Percentiles rank a stretch among this genome's conserved stretches.
These are phyloP conservation scores for Magnusiomyces tetraspermus DNA, from an alignment of 1,139 yeast genomes.

Conservation along the genomic window DNA sequence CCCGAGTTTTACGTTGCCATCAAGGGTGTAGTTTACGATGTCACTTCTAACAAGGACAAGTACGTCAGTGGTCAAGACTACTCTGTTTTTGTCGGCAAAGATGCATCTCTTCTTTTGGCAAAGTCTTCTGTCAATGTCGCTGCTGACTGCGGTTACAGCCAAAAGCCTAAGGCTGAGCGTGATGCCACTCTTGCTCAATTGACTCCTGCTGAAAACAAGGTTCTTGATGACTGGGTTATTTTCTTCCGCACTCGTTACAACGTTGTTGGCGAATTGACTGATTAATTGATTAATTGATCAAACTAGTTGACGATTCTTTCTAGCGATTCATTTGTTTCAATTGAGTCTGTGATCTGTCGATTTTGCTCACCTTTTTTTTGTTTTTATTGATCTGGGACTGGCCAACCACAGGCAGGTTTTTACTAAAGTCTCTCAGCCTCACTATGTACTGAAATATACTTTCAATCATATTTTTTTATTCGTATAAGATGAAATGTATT, in stretches of 20 bases:
- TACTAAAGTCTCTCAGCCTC: too few species aligned
- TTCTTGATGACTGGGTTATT: constrained; percentile 78
- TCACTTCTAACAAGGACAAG: constrained; percentile 49
- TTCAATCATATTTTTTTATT: too few species aligned
- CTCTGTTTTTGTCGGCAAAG: constrained; percentile 64
- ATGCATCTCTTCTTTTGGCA: constrained; percentile 65
- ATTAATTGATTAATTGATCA: too few species aligned
- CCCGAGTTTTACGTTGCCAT: constrained; percentile 58
- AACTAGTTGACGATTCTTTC: too few species aligned
- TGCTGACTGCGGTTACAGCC: constrained; percentile 44
- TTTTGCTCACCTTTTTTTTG: too few species aligned
- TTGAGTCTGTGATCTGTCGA: too few species aligned
- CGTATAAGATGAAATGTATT: too few species aligned
- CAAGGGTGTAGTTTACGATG: constrained; percentile 70
- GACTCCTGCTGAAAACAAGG: constrained; percentile 48
- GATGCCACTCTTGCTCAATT: constrained; percentile 48
- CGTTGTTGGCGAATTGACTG: constrained; percentile 33
- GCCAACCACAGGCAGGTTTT: too few species aligned
- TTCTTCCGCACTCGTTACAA: constrained; percentile 66
- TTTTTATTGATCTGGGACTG: too few species aligned
- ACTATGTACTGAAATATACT: too few species aligned
- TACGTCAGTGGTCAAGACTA: constrained; percentile 75
- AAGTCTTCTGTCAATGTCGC: constrained; percentile 43
- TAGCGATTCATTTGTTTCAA: too few species aligned
- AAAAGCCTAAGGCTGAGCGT: not conserved